Conservation (phyloP, 495 filamentous ascomycete genomes). For the Penicillium silybi region DNA sequence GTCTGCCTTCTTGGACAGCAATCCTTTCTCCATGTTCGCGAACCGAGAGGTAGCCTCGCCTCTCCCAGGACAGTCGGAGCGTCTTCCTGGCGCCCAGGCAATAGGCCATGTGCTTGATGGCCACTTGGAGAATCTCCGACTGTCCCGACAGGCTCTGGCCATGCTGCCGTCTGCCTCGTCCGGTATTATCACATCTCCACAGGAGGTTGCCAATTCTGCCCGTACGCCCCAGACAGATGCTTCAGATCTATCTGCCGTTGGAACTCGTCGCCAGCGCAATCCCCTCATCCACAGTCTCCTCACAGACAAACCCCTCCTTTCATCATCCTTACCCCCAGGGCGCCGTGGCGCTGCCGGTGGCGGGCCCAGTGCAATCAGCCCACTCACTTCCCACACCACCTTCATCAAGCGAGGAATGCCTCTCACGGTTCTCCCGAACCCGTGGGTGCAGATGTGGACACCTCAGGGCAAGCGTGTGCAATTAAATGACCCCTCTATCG, state of each 20-base stretch:
- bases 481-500: constrained; percentile 73
- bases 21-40: constrained; percentile 45
- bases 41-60: constrained; percentile 30
- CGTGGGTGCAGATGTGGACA: constrained; percentile 58
- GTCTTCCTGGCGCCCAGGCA: constrained; percentile 2
- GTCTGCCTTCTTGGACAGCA: constrained; percentile 32
- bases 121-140: constrained; percentile 70
- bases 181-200: constrained; percentile 78
- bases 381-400: constrained; percentile 53
- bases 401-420: constrained; percentile 91
- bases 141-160: constrained; percentile 62
- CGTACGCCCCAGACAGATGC: constrained; percentile 33
- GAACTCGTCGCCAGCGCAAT: constrained; percentile 75
- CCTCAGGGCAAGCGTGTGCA: constrained; percentile 56
- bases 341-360: constrained; percentile 41
- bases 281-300: constrained; percentile 95
- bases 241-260: constrained; percentile 56
- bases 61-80: constrained; percentile 6
- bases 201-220: constrained; percentile 69
- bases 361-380: constrained; percentile 24
- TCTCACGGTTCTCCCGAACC: constrained; percentile 75
- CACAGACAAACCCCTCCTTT: constrained; percentile 89
- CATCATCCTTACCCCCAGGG: constrained; percentile 77
- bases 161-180: constrained; percentile 85
- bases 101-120: constrained; percentile 28